Evolutionary conservation across 164 flowering plant species (phyloP), one percentile per base, ranked within the genome.

Genomic region (Echeveria elegans): DNA sequence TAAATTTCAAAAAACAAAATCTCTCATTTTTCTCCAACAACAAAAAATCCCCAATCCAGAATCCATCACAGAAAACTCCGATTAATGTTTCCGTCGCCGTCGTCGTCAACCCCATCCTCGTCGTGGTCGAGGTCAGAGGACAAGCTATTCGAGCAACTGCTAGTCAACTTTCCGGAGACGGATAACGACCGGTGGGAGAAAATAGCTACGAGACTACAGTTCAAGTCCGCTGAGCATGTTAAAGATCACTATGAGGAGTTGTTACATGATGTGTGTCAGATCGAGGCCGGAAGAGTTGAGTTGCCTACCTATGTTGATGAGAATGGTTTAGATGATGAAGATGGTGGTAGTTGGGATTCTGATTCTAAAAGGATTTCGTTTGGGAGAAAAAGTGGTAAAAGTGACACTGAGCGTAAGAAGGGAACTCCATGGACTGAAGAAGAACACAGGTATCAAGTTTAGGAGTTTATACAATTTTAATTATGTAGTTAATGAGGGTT

Each of bases 351-450:
- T 61, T 60, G 66, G 69, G 71, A 40, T 19, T 40, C 29, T 0
- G 58, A 56, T 26, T 21, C 69, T 41, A 48, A 31, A 23, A 41
- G 34, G 72, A 65, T 62, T 16, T 61, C 69, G 32, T 47, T 37
- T 16, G 56, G 58, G 30, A 37, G 63, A 30, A 72, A 37, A 26
- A 43, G 61, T 37, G 63, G 53, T 24, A 69, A 40, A 48, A 28
- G 31, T n/a, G 73, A 69, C 21, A 6, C 74, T 15, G 79, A 77
- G 65, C 62, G 77, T 47, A 68, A 67, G 68, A 77, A 77, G 34
- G 79, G 77, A 3, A 52, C 50, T 24, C 77, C 79, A 0, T 77
- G 79, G 79, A 77, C 79, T 0, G 77, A 69, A 31, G 74, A 77
- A 56, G 79, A 77, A 29, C 79, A 77, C 66, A 71, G 74, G 79